Conservation (phyloP, 495 filamentous ascomycete genomes). For the Ramalina peruviana region DNA sequence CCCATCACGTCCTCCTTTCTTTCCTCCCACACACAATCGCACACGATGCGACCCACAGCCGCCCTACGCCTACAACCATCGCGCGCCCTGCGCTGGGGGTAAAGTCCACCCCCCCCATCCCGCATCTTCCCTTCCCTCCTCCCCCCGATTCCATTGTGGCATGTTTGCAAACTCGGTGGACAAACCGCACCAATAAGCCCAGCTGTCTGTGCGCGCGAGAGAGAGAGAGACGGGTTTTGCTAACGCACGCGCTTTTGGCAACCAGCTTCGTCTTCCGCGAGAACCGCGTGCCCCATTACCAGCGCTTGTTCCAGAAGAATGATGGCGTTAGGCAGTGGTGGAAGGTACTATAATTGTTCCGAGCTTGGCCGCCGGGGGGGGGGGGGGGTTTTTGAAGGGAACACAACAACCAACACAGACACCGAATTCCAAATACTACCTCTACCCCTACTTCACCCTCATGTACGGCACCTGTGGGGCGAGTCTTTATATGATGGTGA, state of each 20-base stretch:
- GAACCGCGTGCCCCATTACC: conserved; percentile 77
- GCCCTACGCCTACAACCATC: background rate
- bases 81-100: background rate
- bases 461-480: conserved; percentile 47
- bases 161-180: no score
- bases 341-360: no score
- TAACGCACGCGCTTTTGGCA: background rate
- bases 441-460: conserved; percentile 62
- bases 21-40: no score
- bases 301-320: conserved; percentile 69
- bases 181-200: background rate
- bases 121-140: no score
- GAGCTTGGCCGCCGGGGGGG: no score
- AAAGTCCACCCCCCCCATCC: background rate
- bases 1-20: no score
- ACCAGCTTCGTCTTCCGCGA: conserved; percentile 46
- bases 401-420: no score
- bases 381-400: no score
- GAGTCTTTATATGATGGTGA: conserved; percentile 43
- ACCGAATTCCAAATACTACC: conserved; percentile 47
- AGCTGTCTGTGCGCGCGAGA: no score
- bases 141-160: background rate
- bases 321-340: conserved; percentile 74
- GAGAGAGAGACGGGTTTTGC: no score
- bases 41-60: background rate